Percentiles rank a stretch among this genome's conserved stretches.
Evolutionary conservation across 2,329 filamentous ascomycete genomes (phyloP).

Genomic region (Dryadomyces sulphureus): DNA sequence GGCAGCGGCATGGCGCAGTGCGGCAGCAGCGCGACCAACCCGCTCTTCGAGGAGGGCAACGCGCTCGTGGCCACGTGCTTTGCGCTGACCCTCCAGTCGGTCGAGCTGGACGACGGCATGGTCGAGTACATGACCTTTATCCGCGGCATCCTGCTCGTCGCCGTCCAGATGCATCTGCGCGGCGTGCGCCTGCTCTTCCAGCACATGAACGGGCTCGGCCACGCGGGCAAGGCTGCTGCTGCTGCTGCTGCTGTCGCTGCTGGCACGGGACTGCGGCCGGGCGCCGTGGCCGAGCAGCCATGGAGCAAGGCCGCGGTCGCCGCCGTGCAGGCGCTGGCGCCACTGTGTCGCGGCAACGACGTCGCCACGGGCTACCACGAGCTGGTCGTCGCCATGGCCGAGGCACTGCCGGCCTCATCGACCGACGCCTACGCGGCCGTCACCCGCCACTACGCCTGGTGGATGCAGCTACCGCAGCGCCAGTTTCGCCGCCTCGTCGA

Average conservation of each 20-base stretch:
- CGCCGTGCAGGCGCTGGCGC: slow-evolving; percentile 25
- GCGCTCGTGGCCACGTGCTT: slow-evolving; percentile 45
- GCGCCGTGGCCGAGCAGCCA: slow-evolving; percentile 22
- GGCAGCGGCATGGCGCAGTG: slow-evolving; percentile 14
- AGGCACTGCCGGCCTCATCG: slow-evolving; percentile 36
- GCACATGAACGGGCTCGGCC: slow-evolving; percentile 25
- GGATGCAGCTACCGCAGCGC: slow-evolving; percentile 40
- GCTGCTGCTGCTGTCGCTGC: too few relatives aligned
- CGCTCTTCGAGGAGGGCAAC: slow-evolving; percentile 35
- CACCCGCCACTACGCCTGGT: slow-evolving; percentile 37
- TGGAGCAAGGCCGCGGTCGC: slow-evolving; percentile 32
- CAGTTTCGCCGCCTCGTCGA: slow-evolving; percentile 36
- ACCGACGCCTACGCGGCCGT: slow-evolving; percentile 31
- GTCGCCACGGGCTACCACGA: slow-evolving; percentile 32
- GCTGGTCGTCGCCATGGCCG: slow-evolving; percentile 29
- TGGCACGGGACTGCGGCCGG: too few relatives aligned
- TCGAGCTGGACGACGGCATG: slow-evolving; percentile 41
- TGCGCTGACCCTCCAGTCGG: slow-evolving; percentile 43
- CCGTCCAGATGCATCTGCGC: slow-evolving; percentile 39
- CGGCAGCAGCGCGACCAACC: background rate
- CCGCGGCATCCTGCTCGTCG: slow-evolving; percentile 39
- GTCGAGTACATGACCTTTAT: slow-evolving; percentile 47
- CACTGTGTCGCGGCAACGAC: slow-evolving; percentile 24
- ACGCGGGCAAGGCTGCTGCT: too few relatives aligned
- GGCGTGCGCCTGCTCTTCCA: slow-evolving; percentile 35